Base-by-base conservation (phyloP, 352 stramenopile species). In the Phytopythium chamaehyphon region DNA sequence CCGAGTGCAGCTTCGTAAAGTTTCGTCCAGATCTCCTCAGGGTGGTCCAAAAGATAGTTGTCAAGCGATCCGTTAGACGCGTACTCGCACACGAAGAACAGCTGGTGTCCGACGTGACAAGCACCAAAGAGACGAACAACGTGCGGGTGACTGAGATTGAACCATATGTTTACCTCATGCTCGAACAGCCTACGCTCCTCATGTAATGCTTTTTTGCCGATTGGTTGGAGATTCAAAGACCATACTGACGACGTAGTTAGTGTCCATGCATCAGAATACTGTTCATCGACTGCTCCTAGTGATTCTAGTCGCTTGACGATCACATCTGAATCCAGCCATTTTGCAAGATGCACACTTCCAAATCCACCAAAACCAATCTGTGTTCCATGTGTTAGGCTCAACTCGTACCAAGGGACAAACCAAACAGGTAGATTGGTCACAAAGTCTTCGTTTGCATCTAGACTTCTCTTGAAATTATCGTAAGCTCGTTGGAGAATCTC, bases 91-190 rank as follows among this genome's bases (percentile, higher is more conserved):
- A 50, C 26, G 26, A 50, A 18, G n/a, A 50, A 50, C 10, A 12
- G 44, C 28, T 33, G 28, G 8, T 37, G 24, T 38, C 26, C 44
- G 18, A 40, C 44, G n/a, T 50, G 44, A 24, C 44, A 50, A n/a
- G 64, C 64, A 35, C 61, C 64, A 22, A 64, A 73, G 38, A 73
- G 61, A 18, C 61, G 51, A n/a, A 73, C 57, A 9, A 69, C 51
- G n/a, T 69, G 60, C 35, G 61, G 57, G 16, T 73, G 64, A 23
- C 58, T 66, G 18, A 73, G 40, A 37, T 55, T 59, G 49, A 64
- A 67, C 64, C 64, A 73, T 24, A 62, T 47, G 23, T 64, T 51
- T 5, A 59, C 61, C 53, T 62, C 57, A 10, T 54, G 22, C 31
- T 50, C 42, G 39, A 73, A 66, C 36, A 61, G 19, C 15, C 57